Percentiles rank a stretch among this genome's conserved stretches.
These are phyloP conservation scores for Lasiodiplodia sp. DNA, from an alignment of 2,329 filamentous ascomycete species.

Conservation along the genomic window DNA sequence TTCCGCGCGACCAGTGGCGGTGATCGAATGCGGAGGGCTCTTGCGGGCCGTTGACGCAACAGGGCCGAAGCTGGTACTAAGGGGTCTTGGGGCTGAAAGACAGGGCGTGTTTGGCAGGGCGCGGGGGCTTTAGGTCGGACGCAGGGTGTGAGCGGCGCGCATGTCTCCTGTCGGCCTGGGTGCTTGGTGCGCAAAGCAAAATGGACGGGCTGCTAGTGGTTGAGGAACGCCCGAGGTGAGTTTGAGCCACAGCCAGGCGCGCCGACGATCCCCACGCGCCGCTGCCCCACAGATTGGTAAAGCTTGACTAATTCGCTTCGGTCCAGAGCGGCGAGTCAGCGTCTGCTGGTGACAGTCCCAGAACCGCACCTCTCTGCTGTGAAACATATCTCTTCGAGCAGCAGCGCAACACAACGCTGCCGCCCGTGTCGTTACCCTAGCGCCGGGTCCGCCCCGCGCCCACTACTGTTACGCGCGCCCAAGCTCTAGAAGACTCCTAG, in stretches of 20 bases:
- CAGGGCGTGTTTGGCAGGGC: neutral
- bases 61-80: conserved; percentile 12
- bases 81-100: neutral
- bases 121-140: neutral
- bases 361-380: neutral
- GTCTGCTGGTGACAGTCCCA: neutral
- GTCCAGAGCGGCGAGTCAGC: conserved; percentile 13
- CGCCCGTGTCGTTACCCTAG: neutral
- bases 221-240: conserved; percentile 14
- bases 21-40: conserved; percentile 20
- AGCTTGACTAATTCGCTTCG: conserved; percentile 21
- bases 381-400: neutral
- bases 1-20: conserved; percentile 1
- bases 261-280: conserved; percentile 20
- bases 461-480: neutral
- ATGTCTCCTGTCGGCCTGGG: conserved; percentile 1
- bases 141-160: conserved; percentile 7
- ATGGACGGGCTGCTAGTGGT: conserved; percentile 25
- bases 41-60: conserved; percentile 28
- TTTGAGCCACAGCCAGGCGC: conserved; percentile 19
- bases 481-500: conserved; percentile 13
- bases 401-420: neutral
- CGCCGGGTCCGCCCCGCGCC: neutral
- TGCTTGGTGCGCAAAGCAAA: neutral
- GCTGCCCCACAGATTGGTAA: conserved; percentile 27